These are phyloP conservation scores for Stipa capillata DNA, from an alignment of 176 grass and related monocot species.

Conservation along the genomic window DNA sequence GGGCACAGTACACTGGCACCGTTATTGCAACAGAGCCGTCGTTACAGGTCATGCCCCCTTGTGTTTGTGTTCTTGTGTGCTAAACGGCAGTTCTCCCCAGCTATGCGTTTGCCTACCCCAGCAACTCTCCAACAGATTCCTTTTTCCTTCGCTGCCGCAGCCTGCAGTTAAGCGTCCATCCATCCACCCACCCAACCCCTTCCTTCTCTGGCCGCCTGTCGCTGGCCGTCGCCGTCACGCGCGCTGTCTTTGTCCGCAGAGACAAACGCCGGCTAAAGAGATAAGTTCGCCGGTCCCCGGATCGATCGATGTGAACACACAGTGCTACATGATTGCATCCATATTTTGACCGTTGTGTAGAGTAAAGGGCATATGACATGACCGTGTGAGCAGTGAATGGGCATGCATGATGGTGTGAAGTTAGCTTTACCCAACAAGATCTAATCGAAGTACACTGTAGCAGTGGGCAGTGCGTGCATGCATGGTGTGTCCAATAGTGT, in stretches of 20 bases:
- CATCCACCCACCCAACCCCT: neutral
- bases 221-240: conserved; percentile 16
- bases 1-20: too few species aligned
- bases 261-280: neutral
- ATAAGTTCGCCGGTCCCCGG: neutral
- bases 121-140: neutral
- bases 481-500: neutral
- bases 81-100: conserved; percentile 21
- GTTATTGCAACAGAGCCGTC: neutral
- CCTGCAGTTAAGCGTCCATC: neutral
- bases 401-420: neutral
- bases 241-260: neutral
- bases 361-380: too few species aligned
- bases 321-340: neutral
- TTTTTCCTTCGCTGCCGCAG: neutral
- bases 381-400: neutral
- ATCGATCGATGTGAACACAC: neutral
- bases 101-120: neutral
- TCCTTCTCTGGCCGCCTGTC: neutral
- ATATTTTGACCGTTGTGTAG: neutral
- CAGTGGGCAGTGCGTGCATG: neutral
- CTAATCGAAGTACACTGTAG: neutral
- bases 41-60: neutral
- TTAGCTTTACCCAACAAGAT: conserved; percentile 7
- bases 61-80: neutral